Evolutionary conservation across 176 grass and related monocot species (phyloP).

Genomic region (Pontederia paniculata): DNA sequence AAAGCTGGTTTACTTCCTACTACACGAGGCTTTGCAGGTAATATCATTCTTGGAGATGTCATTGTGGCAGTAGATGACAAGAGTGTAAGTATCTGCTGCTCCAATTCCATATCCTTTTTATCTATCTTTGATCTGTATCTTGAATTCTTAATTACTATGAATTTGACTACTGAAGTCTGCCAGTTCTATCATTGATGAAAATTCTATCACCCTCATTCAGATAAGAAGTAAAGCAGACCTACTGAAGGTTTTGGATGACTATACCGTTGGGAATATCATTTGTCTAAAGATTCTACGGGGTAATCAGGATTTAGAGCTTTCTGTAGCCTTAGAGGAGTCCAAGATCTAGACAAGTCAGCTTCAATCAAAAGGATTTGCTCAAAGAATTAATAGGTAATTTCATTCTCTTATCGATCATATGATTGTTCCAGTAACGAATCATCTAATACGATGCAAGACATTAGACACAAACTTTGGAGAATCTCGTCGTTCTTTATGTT

Average conservation of each 20-base stretch:
- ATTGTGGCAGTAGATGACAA: conserved; percentile 68
- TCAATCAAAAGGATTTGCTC: no score
- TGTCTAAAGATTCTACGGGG: conserved; percentile 55
- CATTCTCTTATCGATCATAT: no score
- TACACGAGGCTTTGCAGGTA: conserved; percentile 68
- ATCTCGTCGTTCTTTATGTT: no score
- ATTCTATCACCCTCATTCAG: conserved; percentile 16
- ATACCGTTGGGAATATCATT: conserved; percentile 51
- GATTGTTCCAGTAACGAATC: no score
- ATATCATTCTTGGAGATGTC: conserved; percentile 70
- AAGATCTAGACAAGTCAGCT: conserved; percentile 6
- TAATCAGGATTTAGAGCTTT: conserved; percentile 31
- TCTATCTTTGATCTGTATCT: neutral
- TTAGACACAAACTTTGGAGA: no score
- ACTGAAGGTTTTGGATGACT: conserved; percentile 68
- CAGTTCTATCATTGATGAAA: neutral
- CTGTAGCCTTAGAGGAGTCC: conserved; percentile 55
- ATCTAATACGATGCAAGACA: no score
- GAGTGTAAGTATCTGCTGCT: conserved; percentile 40
- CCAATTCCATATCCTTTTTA: neutral
- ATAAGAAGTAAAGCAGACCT: conserved; percentile 71
- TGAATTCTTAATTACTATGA: neutral
- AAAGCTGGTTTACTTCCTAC: conserved; percentile 68
- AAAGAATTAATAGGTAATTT: no score
- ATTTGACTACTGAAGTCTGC: neutral